These are phyloP conservation scores for Candida easanensis DNA, from an alignment of 805 yeast species.

Conservation along the genomic window DNA sequence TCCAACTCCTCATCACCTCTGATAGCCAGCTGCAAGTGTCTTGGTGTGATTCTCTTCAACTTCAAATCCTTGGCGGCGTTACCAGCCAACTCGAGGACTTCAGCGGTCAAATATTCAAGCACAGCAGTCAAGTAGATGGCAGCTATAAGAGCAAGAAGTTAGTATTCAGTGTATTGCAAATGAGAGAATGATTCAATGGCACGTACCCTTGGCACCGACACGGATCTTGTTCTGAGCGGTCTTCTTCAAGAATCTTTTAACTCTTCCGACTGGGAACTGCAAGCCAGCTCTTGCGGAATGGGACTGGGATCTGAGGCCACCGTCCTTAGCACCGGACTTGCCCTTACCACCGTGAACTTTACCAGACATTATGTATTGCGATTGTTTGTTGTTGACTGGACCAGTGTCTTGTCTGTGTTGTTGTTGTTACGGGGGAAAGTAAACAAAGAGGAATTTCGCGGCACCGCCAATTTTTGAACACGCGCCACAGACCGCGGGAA, in stretches of 20 bases:
- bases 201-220: slow-evolving; percentile 67
- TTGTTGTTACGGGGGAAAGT: slow-evolving; percentile 13
- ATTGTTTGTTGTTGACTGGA: background rate
- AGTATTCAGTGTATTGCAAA: too few species aligned
- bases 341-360: slow-evolving; percentile 98
- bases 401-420: slow-evolving; percentile 2
- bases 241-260: slow-evolving; percentile 90
- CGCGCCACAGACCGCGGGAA: background rate
- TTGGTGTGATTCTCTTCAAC: slow-evolving; percentile 95
- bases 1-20: slow-evolving; percentile 98
- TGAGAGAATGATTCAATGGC: too few species aligned
- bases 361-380: slow-evolving; percentile 68
- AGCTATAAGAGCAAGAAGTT: slow-evolving; percentile 46
- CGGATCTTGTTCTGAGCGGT: slow-evolving; percentile 82
- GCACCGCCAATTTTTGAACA: slow-evolving; percentile 1
- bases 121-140: slow-evolving; percentile 97
- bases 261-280: slow-evolving; percentile 98
- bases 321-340: slow-evolving; percentile 80
- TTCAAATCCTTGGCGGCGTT: slow-evolving; percentile 96
- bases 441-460: slow-evolving; percentile 18
- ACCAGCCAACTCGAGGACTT: slow-evolving; percentile 96
- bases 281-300: slow-evolving; percentile 94
- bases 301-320: slow-evolving; percentile 63
- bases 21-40: slow-evolving; percentile 94
- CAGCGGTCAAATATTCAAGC: slow-evolving; percentile 93